Evolutionary conservation across 441 rosid species (phyloP).

Genomic region (Populus hybrid): DNA sequence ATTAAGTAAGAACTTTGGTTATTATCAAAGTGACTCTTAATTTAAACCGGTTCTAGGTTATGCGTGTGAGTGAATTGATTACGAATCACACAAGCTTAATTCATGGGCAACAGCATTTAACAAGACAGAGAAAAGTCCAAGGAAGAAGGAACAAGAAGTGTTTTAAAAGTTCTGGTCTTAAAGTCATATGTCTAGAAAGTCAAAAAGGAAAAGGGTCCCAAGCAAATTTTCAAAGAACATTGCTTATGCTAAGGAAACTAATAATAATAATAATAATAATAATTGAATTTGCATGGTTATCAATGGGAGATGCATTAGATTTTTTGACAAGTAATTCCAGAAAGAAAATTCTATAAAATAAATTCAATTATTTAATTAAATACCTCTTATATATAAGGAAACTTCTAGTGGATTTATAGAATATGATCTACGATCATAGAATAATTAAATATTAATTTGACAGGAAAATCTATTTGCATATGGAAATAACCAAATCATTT

Average conservation of each 20-base stretch:
- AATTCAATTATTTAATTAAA: too few species aligned
- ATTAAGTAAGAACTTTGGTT: too few species aligned
- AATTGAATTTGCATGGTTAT: background rate
- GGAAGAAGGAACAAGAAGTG: background rate
- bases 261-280: too few species aligned
- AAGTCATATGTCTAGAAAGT: background rate
- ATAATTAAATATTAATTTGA: background rate
- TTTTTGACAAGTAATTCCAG: background rate
- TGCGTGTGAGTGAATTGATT: background rate
- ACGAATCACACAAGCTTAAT: background rate
- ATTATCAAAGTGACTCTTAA: too few species aligned
- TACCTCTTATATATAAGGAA: background rate
- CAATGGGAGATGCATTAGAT: background rate
- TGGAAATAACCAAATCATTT: background rate
- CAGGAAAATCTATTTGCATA: background rate
- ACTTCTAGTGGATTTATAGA: background rate
- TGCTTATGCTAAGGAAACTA: background rate
- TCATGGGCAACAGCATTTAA: background rate
- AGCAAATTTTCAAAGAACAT: background rate
- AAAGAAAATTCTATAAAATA: too few species aligned
- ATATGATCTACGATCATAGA: background rate
- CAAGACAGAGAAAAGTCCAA: background rate
- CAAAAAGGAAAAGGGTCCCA: background rate
- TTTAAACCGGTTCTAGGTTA: too few species aligned
- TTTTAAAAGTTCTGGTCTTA: background rate